Conservation (phyloP, 2,329 filamentous ascomycete genomes). For the Clathrospora elynae region DNA sequence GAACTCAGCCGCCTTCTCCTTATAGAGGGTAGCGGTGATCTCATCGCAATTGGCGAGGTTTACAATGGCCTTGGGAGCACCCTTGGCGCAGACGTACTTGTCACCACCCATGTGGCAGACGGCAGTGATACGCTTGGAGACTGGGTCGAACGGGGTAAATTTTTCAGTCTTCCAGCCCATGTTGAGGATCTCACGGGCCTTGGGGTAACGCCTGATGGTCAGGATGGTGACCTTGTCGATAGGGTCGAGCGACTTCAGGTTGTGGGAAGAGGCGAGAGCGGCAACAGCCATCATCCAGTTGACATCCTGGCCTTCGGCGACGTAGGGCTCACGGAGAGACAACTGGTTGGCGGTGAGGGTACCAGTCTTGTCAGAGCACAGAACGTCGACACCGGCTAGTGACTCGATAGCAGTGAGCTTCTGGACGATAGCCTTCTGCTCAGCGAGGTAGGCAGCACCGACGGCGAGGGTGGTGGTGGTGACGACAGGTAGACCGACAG, state of each 20-base stretch:
- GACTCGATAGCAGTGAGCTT: constrained; percentile 81
- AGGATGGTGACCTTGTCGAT: constrained; percentile 81
- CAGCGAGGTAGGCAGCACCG: constrained; percentile 75
- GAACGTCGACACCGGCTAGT: constrained; percentile 68
- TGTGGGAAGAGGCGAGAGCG: constrained; percentile 76
- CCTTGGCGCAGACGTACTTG: constrained; percentile 75
- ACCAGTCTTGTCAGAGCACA: constrained; percentile 83
- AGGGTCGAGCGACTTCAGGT: constrained; percentile 76
- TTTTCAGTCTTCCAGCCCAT: constrained; percentile 78
- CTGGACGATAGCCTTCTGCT: constrained; percentile 79
- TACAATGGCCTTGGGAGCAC: constrained; percentile 76
- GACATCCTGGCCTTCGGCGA: constrained; percentile 75
- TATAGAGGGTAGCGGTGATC: constrained; percentile 69
- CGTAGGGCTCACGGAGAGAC: constrained; percentile 76
- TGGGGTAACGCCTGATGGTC: constrained; percentile 76
- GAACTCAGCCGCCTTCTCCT: constrained; percentile 74
- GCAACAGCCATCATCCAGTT: constrained; percentile 87
- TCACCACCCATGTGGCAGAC: constrained; percentile 71
- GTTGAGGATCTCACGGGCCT: constrained; percentile 75
- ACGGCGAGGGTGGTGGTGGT: constrained; percentile 78
- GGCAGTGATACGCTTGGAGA: constrained; percentile 78
- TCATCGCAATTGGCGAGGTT: constrained; percentile 70
- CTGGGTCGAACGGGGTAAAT: constrained; percentile 78
- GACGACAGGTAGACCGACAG: constrained; percentile 77
- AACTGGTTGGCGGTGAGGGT: constrained; percentile 77